phyloP scores from a whole-genome alignment of 1,284 basidiomycete genomes.

The Rhodotorula sp. region DNA sequence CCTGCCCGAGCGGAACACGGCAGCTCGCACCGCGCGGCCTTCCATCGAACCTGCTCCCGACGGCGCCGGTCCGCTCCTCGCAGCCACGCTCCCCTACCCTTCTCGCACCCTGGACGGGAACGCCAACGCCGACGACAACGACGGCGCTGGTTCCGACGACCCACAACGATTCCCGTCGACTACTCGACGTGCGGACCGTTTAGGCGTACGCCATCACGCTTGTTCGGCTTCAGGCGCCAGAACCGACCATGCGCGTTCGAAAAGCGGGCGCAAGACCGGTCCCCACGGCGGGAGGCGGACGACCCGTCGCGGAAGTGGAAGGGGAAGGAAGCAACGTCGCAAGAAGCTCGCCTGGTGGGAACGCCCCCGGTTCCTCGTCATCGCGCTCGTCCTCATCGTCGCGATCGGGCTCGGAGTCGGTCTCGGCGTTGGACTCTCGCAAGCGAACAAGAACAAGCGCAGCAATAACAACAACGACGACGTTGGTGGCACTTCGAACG shows the following conservation, averaged over 20 bases:
- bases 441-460: background rate
- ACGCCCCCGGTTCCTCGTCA: constrained; percentile 3
- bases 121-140: background rate
- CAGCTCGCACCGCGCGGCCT: background rate
- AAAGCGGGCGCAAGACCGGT: too few relatives aligned
- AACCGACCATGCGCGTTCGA: constrained; percentile 4
- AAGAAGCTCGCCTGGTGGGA: constrained; percentile 21
- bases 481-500: too few relatives aligned
- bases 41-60: background rate
- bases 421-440: constrained; percentile 22
- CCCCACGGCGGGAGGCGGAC: background rate
- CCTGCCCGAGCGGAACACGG: constrained; percentile 14
- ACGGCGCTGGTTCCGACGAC: background rate
- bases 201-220: constrained; percentile 9
- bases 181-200: background rate
- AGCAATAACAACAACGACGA: background rate
- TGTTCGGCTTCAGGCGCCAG: background rate
- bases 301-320: background rate
- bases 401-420: constrained; percentile 22
- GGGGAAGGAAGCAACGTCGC: background rate
- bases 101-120: background rate
- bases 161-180: background rate
- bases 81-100: constrained; percentile 8
- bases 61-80: background rate
- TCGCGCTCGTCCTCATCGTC: constrained; percentile 6